Base-by-base conservation (phyloP, 768 basidiomycete genomes). In the Leccinum variicolor region DNA sequence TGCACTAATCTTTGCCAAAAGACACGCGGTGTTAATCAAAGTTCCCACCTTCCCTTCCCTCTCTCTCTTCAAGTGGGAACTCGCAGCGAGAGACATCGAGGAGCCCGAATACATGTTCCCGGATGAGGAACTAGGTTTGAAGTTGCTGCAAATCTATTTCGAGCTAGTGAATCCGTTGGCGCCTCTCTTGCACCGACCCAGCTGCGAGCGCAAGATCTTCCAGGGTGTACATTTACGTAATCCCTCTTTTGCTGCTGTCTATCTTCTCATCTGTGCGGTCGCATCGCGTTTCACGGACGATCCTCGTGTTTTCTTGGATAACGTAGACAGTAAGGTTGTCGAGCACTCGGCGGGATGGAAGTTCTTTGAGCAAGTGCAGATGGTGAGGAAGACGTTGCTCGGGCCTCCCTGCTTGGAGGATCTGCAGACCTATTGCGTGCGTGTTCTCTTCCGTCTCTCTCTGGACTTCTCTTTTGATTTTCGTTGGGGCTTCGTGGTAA, bases 181-280 rank as follows among this genome's bases (percentile, higher is more conserved):
- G 0, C 90, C 92, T 1, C 76, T 94, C 4, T 76, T 96, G 5
- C 92, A 94, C 63, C 80, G 84, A 4, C 84, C 84, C 0, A 82
- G 82, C 5, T 92, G 94, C 62, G 79, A 85, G 39, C 73, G 75
- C 23, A 73, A 76, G 17, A 62, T 87, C 23, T 63, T 61, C 1
- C 77, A 81, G 4, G 79, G 79, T 0, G 63, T 84, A 2, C 84
- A 90, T 63, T 66, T 76, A 17, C 69, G 63, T 1, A 77, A 89
- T 54, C 54, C 76, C 1, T 64, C 74, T 0, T 92, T 94, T 65
- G 82, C 78, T 0, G 71, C 80, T 1, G 79, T 82, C 0, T 79
- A 90, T 25, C 75, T 93, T 6, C 76, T 90, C 1, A 81, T 92
- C 0, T 91, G 89, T 65, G 90, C 92, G 0, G 75, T 84, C 19